Evolutionary conservation across 805 yeast species (phyloP), one percentile per base, ranked within the genome.

Genomic region (Zygotorulaspora chibaensis): DNA sequence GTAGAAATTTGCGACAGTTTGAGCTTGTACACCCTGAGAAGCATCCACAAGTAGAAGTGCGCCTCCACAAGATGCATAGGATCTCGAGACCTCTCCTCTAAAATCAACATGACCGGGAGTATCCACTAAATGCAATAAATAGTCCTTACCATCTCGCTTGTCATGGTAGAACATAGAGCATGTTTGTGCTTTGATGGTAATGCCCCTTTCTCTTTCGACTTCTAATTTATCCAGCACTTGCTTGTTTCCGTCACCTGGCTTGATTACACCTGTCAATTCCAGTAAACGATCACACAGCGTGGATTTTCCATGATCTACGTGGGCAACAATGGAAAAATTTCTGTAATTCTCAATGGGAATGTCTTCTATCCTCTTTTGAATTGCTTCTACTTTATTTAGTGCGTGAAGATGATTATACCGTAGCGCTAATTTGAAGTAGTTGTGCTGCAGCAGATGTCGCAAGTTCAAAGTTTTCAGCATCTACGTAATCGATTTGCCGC

Each of bases 51-150:
- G 66, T 34, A 91, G 65, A 34, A 91, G 68, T 0, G 97, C 97
- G 11, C 98, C 98, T 30, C 90, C 95, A 70, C 97, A 93, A 0
- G 96, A 86, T 2, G 97, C 97, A 66, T 90, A 90, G 7, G 96
- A 87, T 55, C 98, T 69, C 3, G 95, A 81, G 1, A 91, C 99
- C 58, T 91, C 99, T 8, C 59, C 63, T 43, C 96, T 72, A 65
- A 91, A 91, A 65, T 91, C 99, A 27, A 93, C 98, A 63, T 91
- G 99, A 0, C 99, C 99, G 0, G 99, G 99, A 0, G 98, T 91
- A 65, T 91, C 99, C 37, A 93, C 96, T 37, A 91, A 70, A 70
- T 91, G 96, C 38, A 91, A 69, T 44, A 93, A 66, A 61, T 87
- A 93, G 55, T 91, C 96, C 55, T 79, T 70, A 2, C 80, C 79